Conservation (phyloP, 1,284 basidiomycete genomes). For the Rugosomyces carneus region DNA sequence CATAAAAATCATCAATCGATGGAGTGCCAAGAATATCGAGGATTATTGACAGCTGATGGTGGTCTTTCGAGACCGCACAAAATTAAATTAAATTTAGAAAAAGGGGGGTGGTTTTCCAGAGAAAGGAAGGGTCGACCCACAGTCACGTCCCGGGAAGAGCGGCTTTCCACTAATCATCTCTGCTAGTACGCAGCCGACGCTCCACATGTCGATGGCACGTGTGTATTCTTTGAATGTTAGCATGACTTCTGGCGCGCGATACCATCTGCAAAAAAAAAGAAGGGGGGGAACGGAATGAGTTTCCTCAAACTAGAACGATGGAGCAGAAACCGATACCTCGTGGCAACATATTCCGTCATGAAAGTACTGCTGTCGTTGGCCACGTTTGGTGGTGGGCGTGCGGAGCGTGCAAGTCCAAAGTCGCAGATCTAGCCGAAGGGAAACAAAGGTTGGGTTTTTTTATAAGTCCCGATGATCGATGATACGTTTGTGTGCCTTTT, state of each 20-base stretch:
- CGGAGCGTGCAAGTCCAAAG: constrained; percentile 86
- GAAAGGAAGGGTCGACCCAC: constrained; percentile 52
- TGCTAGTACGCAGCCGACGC: constrained; percentile 98
- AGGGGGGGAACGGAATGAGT: no score
- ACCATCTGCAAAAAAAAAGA: constrained; percentile 71
- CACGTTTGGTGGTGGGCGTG: constrained; percentile 67
- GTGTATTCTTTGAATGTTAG: constrained; percentile 99
- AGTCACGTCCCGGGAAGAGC: constrained; percentile 98
- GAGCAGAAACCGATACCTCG: no score
- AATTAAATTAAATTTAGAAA: constrained; percentile 85
- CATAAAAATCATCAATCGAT: constrained; percentile 99
- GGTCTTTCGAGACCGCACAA: no score
- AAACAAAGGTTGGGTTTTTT: no score
- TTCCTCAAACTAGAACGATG: no score
- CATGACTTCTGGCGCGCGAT: constrained; percentile 99
- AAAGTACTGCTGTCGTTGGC: constrained; percentile 70
- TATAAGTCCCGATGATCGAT: no score
- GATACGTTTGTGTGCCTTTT: no score
- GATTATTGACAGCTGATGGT: constrained; percentile 99
- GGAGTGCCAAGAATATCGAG: constrained; percentile 97
- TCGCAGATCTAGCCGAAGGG: constrained; percentile 66
- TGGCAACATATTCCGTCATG: constrained; percentile 94
- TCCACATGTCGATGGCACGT: constrained; percentile 99
- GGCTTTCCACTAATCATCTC: constrained; percentile 99
- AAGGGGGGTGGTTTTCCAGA: background rate